Conservation (phyloP, 1,284 basidiomycete genomes). For the Rugosomyces carneus region DNA sequence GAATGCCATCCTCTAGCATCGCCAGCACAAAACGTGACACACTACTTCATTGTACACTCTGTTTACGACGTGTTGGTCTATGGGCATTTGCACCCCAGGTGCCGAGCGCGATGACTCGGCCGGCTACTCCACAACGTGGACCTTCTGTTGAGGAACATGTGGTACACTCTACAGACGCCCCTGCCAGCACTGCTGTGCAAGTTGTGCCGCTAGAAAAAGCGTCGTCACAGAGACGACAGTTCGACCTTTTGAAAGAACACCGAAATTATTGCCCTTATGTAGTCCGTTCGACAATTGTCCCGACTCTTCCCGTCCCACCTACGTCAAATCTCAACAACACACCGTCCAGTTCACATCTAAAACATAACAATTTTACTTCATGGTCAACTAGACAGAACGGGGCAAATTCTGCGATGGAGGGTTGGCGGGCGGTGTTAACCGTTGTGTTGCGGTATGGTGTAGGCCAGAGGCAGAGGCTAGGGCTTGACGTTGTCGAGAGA, state of each 20-base stretch:
- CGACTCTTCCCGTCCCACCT: slow-evolving; percentile 43
- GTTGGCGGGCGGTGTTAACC: slow-evolving; percentile 67
- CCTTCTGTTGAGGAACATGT: background rate
- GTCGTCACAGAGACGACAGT: slow-evolving; percentile 39
- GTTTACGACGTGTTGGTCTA: slow-evolving; percentile 69
- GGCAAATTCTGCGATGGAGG: slow-evolving; percentile 44
- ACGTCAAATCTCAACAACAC: slow-evolving; percentile 15
- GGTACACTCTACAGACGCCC: background rate
- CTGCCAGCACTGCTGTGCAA: slow-evolving; percentile 2
- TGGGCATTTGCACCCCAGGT: slow-evolving; percentile 56
- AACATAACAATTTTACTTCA: slow-evolving; percentile 26
- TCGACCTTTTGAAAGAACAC: slow-evolving; percentile 74
- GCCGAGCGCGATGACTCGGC: slow-evolving; percentile 1
- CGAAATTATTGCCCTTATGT: slow-evolving; percentile 77
- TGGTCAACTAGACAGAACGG: slow-evolving; percentile 23
- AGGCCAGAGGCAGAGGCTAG: slow-evolving; percentile 47
- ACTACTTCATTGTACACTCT: slow-evolving; percentile 60
- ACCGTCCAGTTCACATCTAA: slow-evolving; percentile 18
- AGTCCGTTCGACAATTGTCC: slow-evolving; percentile 60
- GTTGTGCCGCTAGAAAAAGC: slow-evolving; percentile 16
- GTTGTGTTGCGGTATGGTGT: slow-evolving; percentile 60
- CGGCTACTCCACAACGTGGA: slow-evolving; percentile 7
- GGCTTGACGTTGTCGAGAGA: slow-evolving; percentile 25
- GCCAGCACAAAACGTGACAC: slow-evolving; percentile 33
- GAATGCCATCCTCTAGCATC: slow-evolving; percentile 21